Conservation (phyloP, 2,329 filamentous ascomycete genomes). For the Alternaria panax region DNA sequence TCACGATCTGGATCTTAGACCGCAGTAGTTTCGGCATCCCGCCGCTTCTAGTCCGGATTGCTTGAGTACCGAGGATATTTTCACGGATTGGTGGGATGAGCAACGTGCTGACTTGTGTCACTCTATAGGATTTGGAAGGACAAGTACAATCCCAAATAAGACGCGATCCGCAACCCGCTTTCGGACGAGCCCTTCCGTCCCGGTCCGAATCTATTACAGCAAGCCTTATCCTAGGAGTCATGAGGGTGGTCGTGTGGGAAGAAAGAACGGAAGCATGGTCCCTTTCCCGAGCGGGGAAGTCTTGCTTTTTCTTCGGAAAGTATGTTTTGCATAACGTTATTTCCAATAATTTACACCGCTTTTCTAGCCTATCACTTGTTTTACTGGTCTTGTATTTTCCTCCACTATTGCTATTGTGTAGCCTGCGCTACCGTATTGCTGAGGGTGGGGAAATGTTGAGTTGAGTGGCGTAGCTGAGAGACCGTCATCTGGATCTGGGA, state of each 20-base stretch:
- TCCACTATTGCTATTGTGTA: neutral
- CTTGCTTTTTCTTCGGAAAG: neutral
- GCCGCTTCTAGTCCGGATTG: conserved; percentile 1
- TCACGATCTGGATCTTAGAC: conserved; percentile 11
- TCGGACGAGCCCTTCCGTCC: neutral
- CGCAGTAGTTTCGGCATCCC: conserved; percentile 13
- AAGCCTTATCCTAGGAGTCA: conserved; percentile 9
- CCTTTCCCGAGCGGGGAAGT: neutral
- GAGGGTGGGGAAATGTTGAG: neutral
- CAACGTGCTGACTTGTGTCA: conserved; percentile 38
- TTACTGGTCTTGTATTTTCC: neutral
- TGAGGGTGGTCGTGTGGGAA: conserved; percentile 5
- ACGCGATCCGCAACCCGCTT: conserved; percentile 7
- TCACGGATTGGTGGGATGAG: conserved; percentile 1
- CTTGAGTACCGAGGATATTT: conserved; percentile 8
- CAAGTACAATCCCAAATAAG: conserved; percentile 74
- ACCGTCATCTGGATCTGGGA: neutral
- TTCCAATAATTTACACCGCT: conserved; percentile 2
- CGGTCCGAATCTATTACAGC: conserved; percentile 5
- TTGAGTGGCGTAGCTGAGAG: conserved; percentile 1
- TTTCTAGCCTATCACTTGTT: neutral
- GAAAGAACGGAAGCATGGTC: neutral
- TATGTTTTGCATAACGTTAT: conserved; percentile 5
- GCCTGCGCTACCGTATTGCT: neutral
- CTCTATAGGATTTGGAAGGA: conserved; percentile 92